phyloP scores from a whole-genome alignment of 441 rosid species.

The Kokia cookei region DNA sequence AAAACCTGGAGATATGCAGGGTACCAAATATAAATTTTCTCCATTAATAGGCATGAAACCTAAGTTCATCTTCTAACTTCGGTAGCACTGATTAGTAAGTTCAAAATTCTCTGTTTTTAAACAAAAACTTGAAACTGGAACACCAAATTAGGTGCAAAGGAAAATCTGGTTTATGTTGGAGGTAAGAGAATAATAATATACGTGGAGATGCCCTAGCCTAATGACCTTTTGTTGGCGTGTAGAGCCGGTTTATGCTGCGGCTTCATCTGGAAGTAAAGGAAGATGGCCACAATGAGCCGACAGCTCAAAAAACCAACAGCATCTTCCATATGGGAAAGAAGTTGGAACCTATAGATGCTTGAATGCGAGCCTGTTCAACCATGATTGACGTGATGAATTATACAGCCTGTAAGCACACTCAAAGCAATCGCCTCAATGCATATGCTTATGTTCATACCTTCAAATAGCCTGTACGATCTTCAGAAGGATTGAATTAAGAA shows the following conservation, averaged over 20 bases:
- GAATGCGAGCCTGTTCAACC: background rate
- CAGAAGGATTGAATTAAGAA: too few species aligned
- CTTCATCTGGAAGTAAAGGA: background rate
- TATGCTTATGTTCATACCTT: background rate
- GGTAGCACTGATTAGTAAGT: background rate
- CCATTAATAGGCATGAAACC: background rate
- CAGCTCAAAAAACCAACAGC: background rate
- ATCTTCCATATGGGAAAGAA: background rate
- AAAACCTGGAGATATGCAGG: background rate
- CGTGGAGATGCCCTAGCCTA: background rate
- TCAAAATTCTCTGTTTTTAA: background rate
- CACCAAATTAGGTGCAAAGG: background rate
- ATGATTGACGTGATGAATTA: background rate
- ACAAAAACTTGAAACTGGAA: background rate
- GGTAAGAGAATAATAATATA: background rate
- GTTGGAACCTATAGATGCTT: background rate
- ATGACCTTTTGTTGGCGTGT: conserved; percentile 4
- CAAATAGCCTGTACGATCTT: too few species aligned
- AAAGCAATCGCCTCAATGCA: background rate
- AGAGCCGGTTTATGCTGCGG: conserved; percentile 2
- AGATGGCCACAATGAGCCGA: background rate
- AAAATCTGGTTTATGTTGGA: background rate
- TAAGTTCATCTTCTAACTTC: background rate
- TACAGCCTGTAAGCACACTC: background rate
- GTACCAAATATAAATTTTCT: too few species aligned